Evolutionary conservation across 495 filamentous ascomycete genomes (phyloP).

Genomic region (Penicillium turbatum): DNA sequence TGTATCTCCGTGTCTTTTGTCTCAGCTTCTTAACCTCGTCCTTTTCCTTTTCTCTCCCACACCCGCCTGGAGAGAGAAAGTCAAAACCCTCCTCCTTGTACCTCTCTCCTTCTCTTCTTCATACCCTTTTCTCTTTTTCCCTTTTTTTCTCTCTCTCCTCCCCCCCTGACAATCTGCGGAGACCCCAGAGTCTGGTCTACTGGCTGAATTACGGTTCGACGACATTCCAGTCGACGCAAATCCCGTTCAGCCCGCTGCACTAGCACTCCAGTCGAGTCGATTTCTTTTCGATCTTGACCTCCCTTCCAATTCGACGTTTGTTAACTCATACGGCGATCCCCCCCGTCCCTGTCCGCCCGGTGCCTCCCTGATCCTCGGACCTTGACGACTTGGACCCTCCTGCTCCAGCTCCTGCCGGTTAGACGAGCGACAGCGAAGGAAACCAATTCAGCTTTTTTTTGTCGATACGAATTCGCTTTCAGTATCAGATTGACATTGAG

Average conservation of each 20-base stretch:
- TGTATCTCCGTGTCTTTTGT: slow-evolving; percentile 35
- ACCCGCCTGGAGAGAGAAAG: slow-evolving; percentile 50
- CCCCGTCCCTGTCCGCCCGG: slow-evolving; percentile 29
- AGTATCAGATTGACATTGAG: slow-evolving; percentile 24
- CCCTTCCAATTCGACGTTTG: slow-evolving; percentile 41
- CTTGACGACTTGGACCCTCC: slow-evolving; percentile 36
- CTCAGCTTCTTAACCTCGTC: slow-evolving; percentile 33
- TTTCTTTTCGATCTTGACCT: slow-evolving; percentile 43
- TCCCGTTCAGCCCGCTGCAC: slow-evolving; percentile 27
- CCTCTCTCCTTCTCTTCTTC: slow-evolving; percentile 34
- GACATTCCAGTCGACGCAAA: slow-evolving; percentile 31
- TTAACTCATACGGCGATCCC: slow-evolving; percentile 47
- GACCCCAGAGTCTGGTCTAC: slow-evolving; percentile 41
- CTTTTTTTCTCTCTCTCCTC: slow-evolving; percentile 47
- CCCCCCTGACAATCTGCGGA: slow-evolving; percentile 51
- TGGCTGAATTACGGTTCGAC: slow-evolving; percentile 10
- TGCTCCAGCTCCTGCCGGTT: slow-evolving; percentile 46
- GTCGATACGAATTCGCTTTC: slow-evolving; percentile 25
- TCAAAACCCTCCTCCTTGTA: slow-evolving; percentile 35
- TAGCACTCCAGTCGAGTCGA: slow-evolving; percentile 46
- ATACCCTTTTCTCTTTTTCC: slow-evolving; percentile 51
- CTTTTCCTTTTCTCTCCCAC: slow-evolving; percentile 42
- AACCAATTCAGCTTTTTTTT: slow-evolving; percentile 25
- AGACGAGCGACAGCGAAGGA: slow-evolving; percentile 43
- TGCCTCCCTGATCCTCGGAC: slow-evolving; percentile 34